Evolutionary conservation across 2,329 filamentous ascomycete genomes (phyloP).

Genomic region (Tolypocladium album): DNA sequence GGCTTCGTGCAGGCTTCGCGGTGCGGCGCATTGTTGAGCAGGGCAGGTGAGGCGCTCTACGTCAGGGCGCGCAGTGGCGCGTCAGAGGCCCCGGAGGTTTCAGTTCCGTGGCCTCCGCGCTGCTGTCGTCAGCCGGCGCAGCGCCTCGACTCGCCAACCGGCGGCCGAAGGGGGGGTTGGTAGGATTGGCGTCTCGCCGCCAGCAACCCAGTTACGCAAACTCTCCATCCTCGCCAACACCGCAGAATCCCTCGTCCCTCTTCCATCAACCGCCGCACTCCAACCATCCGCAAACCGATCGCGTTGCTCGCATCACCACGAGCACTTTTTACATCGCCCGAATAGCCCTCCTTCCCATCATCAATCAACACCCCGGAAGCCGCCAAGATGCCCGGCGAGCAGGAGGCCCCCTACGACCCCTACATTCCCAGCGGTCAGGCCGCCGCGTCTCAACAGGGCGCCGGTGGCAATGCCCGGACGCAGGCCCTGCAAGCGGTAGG

Average conservation of each 20-base stretch:
- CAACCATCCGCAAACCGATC: background rate
- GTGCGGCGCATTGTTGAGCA: background rate
- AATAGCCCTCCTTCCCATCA: background rate
- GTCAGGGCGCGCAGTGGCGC: background rate
- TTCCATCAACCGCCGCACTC: constrained; percentile 1
- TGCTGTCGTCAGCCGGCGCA: constrained; percentile 18
- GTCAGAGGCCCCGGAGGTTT: constrained; percentile 4
- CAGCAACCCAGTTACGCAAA: constrained; percentile 2
- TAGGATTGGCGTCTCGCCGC: constrained; percentile 3
- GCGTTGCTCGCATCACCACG: background rate
- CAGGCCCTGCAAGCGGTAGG: constrained; percentile 77
- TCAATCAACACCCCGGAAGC: background rate
- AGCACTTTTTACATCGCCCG: background rate
- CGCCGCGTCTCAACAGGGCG: constrained; percentile 28
- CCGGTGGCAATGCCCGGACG: constrained; percentile 39
- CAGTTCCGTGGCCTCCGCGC: constrained; percentile 10
- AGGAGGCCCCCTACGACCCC: constrained; percentile 67
- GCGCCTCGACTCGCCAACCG: constrained; percentile 18
- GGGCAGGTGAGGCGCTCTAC: background rate
- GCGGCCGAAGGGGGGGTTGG: background rate
- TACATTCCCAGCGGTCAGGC: constrained; percentile 68
- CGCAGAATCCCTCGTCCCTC: background rate
- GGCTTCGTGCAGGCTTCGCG: background rate
- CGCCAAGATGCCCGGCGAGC: constrained; percentile 35
- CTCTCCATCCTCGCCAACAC: constrained; percentile 4